phyloP scores from a whole-genome alignment of 169 alveolate species.

The Babesia ovata region DNA sequence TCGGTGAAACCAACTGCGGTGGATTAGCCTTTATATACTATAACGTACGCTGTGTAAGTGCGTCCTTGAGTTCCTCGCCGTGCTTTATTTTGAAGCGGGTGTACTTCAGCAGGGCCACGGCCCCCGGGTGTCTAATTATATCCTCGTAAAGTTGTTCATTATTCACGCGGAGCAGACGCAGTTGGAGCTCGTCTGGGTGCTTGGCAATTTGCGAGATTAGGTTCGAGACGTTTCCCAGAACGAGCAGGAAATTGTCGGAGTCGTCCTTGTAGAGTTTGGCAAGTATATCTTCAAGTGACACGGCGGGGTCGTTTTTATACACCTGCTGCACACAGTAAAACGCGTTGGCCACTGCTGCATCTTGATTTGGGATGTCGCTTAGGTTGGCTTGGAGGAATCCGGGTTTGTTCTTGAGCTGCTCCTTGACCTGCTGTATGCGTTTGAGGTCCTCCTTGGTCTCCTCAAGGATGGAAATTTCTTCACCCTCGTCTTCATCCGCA shows the following conservation, averaged over 20 bases:
- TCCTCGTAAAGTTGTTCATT: slow-evolving; percentile 50
- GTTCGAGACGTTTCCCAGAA: slow-evolving; percentile 21
- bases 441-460: slow-evolving; percentile 52
- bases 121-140: slow-evolving; percentile 23
- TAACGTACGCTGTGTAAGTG: slow-evolving; percentile 25
- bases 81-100: slow-evolving; percentile 52
- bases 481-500: slow-evolving; percentile 21
- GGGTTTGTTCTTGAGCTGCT: not conserved
- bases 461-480: slow-evolving; percentile 28
- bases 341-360: not conserved
- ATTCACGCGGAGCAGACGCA: slow-evolving; percentile 55
- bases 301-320: slow-evolving; percentile 41
- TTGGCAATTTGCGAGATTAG: slow-evolving; percentile 35
- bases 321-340: slow-evolving; percentile 23
- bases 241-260: slow-evolving; percentile 27
- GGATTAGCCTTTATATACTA: not conserved
- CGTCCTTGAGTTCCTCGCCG: slow-evolving; percentile 36
- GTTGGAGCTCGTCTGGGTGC: slow-evolving; percentile 45
- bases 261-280: slow-evolving; percentile 13
- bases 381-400: not conserved
- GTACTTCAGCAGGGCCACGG: slow-evolving; percentile 49
- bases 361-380: slow-evolving; percentile 7
- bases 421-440: slow-evolving; percentile 36
- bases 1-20: slow-evolving; percentile 6
- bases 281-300: slow-evolving; percentile 29